These are phyloP conservation scores for Pseudogymnoascus sp. DNA, from an alignment of 2,329 filamentous ascomycete species.

Conservation along the genomic window DNA sequence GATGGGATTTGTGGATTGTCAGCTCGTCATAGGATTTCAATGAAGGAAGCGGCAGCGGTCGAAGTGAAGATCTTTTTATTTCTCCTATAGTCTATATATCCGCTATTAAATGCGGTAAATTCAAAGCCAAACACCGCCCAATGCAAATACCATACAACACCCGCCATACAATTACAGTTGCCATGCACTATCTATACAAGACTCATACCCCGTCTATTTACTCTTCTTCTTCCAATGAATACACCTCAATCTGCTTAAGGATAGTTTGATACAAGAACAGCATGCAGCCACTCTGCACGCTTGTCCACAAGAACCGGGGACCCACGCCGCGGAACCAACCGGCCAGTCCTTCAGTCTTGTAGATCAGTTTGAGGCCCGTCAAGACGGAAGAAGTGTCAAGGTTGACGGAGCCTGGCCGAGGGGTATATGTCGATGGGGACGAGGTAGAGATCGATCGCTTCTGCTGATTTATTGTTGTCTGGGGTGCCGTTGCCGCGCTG, in stretches of 20 bases:
- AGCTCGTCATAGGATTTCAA: background rate
- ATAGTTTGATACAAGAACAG: constrained; percentile 89
- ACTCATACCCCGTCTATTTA: background rate
- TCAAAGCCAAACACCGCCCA: constrained; percentile 6
- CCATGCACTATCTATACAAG: constrained; percentile 8
- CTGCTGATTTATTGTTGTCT: constrained; percentile 39
- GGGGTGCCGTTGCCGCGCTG: constrained; percentile 23
- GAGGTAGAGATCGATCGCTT: constrained; percentile 80
- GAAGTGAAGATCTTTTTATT: constrained; percentile 4
- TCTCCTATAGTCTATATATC: constrained; percentile 8
- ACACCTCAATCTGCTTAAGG: constrained; percentile 63
- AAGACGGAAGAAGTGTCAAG: constrained; percentile 86
- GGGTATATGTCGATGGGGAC: constrained; percentile 75
- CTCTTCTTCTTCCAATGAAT: constrained; percentile 17
- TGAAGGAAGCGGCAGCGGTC: background rate
- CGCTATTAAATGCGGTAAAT: constrained; percentile 3
- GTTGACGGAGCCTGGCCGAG: constrained; percentile 67
- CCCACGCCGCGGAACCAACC: constrained; percentile 95
- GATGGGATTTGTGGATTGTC: background rate
- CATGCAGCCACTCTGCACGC: constrained; percentile 95
- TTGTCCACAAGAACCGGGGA: constrained; percentile 90
- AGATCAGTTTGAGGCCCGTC: constrained; percentile 78
- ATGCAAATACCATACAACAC: constrained; percentile 7
- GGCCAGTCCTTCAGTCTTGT: constrained; percentile 75
- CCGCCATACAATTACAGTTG: background rate